These are phyloP conservation scores for Phalaenopsis hybrid DNA, from an alignment of 116 monocot species.

Conservation along the genomic window DNA sequence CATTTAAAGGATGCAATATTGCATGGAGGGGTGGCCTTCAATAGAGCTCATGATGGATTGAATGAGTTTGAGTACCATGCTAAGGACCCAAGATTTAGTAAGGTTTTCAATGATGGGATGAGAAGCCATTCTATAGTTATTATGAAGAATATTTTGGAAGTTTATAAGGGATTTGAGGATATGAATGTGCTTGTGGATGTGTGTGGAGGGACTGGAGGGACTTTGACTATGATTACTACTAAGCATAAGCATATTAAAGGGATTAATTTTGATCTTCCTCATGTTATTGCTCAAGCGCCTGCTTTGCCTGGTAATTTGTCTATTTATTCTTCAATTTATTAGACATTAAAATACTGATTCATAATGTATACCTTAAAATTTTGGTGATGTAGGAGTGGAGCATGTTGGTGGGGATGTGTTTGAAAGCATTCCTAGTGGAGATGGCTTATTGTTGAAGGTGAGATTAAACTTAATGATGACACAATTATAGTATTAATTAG, in stretches of 20 bases:
- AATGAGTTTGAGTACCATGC: conserved; percentile 35
- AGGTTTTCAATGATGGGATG: conserved; percentile 59
- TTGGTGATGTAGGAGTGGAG: conserved; percentile 19
- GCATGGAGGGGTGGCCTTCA: conserved; percentile 52
- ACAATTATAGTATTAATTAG: too few relatives aligned
- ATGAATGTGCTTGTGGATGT: conserved; percentile 40
- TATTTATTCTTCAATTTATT: background rate
- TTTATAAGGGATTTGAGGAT: conserved; percentile 46
- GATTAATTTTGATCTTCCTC: conserved; percentile 56
- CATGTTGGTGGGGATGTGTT: conserved; percentile 42
- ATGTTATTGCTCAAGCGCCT: conserved; percentile 40
- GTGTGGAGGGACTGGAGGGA: conserved; percentile 39
- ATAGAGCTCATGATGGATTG: conserved; percentile 49
- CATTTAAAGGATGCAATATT: conserved; percentile 45
- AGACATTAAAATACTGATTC: too few relatives aligned
- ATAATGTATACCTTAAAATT: too few relatives aligned
- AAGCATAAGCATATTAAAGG: conserved; percentile 37
- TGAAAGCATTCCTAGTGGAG: conserved; percentile 27
- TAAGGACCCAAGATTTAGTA: conserved; percentile 27
- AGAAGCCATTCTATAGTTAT: conserved; percentile 35
- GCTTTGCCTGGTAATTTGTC: conserved; percentile 16
- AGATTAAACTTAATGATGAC: background rate
- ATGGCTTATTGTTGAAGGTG: conserved; percentile 39
- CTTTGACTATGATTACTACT: conserved; percentile 34
- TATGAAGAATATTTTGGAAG: conserved; percentile 35